Base-by-base conservation (phyloP, 2,329 filamentous ascomycete species). In the Sclerotinia subarctica region DNA sequence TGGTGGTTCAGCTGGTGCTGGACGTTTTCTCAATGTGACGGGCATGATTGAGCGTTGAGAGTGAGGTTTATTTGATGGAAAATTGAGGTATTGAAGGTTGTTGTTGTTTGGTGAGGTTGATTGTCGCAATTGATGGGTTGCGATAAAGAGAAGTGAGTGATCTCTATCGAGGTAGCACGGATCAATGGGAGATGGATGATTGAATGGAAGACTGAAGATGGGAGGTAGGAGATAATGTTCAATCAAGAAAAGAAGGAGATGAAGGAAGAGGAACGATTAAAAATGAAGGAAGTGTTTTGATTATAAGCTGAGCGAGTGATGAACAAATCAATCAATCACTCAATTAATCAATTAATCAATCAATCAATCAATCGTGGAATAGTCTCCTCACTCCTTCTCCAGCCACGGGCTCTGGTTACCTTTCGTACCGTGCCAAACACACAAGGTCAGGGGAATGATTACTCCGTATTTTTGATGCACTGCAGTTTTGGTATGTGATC, bases 11-110 rank as follows among this genome's bases (percentile, higher is more conserved):
- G 80, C 81, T 65, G 82, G 82, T 72, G 85, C 84, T 79, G 87
- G 87, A 81, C 86, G 85, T 80, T 88, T 88, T 79, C 86, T 83
- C 54, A 88, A 81, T 75, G 84, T 84, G 73, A 84, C 81, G 71
- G 85, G 83, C 86, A 88, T 88, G 73, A n/a, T 70, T 69, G 68
- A n/a, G 38, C 24, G 51, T 52, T 70, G 59, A 46, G 26, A 26
- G 44, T 58, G 47, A 54, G 64, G 64, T 63, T 24, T 26, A 32
- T 49, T 29, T 35, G 53, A 67, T 66, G 69, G 56, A 66, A 59
- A 59, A 42, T 63, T 52, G 69, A 54, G 66, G 67, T 66, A 69
- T 71, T 72, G 64, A 44, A 53, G 46, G 42, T 57, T 56, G n/a
- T 44, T 35, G 13, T 49, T 47, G 15, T 65, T 24, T 42, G 42